A percentile compares a stretch with the other conserved stretches of the same genome.
phyloP scores from a whole-genome alignment of 306 rosid genomes.

The Trifolium fragiferum region DNA sequence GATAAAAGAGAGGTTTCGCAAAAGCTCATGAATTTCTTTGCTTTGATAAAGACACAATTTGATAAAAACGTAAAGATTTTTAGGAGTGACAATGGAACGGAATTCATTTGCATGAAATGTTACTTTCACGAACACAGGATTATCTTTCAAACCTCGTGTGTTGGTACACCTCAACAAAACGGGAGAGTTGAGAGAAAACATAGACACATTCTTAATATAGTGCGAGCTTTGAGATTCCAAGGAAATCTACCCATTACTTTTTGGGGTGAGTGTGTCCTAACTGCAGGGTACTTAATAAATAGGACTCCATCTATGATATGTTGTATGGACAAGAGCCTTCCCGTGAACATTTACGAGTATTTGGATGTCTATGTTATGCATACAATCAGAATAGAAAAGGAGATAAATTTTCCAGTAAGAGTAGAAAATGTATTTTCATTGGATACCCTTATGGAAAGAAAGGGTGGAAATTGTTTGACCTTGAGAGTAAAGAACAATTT shows the following conservation, averaged over 20 bases:
- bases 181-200: constrained; percentile 15
- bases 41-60: background rate
- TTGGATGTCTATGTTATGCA: too few species aligned
- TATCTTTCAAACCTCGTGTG: background rate
- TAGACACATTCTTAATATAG: background rate
- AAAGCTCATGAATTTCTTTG: background rate
- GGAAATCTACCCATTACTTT: background rate
- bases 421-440: too few species aligned
- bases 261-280: background rate
- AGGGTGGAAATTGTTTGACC: too few species aligned
- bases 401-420: too few species aligned
- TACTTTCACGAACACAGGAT: constrained; percentile 15
- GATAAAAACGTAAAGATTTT: background rate
- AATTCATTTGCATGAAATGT: background rate
- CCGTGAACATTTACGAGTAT: too few species aligned
- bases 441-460: too few species aligned
- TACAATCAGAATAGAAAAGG: too few species aligned
- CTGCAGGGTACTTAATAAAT: background rate
- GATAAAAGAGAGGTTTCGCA: constrained; percentile 5
- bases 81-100: background rate
- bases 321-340: too few species aligned
- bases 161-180: background rate
- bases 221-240: background rate
- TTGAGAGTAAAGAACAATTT: too few species aligned
- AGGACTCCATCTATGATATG: too few species aligned